These are phyloP conservation scores for Eutypella sp. DNA, from an alignment of 2,329 filamentous ascomycete species.

Conservation along the genomic window DNA sequence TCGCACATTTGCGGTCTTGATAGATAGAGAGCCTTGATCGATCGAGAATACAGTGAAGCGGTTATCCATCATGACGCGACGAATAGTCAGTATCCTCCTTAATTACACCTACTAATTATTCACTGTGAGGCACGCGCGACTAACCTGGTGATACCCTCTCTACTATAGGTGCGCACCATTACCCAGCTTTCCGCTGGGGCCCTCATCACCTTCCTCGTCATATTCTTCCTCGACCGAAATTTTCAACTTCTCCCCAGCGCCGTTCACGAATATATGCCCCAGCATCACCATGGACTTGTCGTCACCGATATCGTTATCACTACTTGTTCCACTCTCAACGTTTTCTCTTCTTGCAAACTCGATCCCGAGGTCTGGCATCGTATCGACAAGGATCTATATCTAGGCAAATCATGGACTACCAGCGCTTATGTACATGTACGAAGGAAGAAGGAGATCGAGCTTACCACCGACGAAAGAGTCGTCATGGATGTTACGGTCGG, in stretches of 20 bases:
- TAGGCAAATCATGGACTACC: constrained; percentile 67
- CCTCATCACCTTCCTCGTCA: constrained; percentile 61
- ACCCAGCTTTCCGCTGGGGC: constrained; percentile 68
- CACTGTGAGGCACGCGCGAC: neutral
- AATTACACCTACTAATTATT: neutral
- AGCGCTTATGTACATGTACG: constrained; percentile 78
- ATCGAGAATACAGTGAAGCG: constrained; percentile 7
- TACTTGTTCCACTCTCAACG: constrained; percentile 69
- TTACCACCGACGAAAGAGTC: constrained; percentile 68
- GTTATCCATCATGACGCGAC: constrained; percentile 28
- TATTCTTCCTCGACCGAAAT: constrained; percentile 81
- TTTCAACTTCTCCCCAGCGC: constrained; percentile 81
- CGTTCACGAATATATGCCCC: constrained; percentile 82
- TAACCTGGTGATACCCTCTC: constrained; percentile 8
- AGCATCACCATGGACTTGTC: constrained; percentile 77
- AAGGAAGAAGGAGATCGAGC: constrained; percentile 80
- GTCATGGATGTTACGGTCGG: constrained; percentile 75
- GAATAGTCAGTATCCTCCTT: constrained; percentile 23
- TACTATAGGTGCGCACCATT: constrained; percentile 56
- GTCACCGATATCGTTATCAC: constrained; percentile 80
- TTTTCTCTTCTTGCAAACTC: constrained; percentile 71
- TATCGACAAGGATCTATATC: constrained; percentile 83
- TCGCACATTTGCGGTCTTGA: constrained; percentile 15
- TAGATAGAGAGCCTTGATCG: constrained; percentile 10
- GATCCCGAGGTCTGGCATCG: constrained; percentile 71